These are phyloP conservation scores for Blepharisma undulans DNA, from an alignment of 169 alveolate genomes.

Conservation along the genomic window DNA sequence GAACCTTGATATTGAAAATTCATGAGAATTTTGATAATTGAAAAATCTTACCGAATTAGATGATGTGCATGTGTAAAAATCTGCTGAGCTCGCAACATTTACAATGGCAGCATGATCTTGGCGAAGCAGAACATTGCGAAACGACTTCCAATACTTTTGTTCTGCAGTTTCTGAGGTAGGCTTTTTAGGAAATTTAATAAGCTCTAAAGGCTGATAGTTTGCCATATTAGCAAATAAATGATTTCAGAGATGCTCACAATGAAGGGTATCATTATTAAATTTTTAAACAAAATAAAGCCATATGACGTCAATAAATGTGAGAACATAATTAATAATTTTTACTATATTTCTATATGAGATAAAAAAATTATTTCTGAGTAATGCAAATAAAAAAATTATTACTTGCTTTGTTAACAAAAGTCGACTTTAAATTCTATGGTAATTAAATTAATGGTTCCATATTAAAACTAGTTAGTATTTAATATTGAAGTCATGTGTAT, in stretches of 20 bases:
- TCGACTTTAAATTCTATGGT: too few relatives aligned
- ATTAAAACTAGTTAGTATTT: too few relatives aligned
- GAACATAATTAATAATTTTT: too few relatives aligned
- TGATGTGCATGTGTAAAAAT: slow-evolving; percentile 12
- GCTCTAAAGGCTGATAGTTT: slow-evolving; percentile 27
- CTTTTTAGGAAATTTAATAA: slow-evolving; percentile 24
- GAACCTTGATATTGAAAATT: slow-evolving; percentile 1
- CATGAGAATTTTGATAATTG: background rate
- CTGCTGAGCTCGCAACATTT: background rate
- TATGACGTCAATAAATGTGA: too few relatives aligned
- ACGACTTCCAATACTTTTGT: slow-evolving; percentile 11
- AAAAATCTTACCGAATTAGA: slow-evolving; percentile 27
- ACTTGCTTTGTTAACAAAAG: too few relatives aligned
- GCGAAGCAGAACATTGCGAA: background rate
- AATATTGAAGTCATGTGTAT: background rate
- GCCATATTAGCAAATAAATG: slow-evolving; percentile 23
- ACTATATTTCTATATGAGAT: too few relatives aligned
- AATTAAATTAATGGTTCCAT: too few relatives aligned
- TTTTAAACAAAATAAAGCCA: too few relatives aligned
- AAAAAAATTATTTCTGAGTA: too few relatives aligned
- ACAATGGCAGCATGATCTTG: slow-evolving; percentile 20
- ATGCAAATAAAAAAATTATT: background rate
- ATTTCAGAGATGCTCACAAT: too few relatives aligned
- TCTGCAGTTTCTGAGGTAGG: slow-evolving; percentile 14
- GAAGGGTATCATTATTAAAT: background rate